phyloP scores from a whole-genome alignment of 495 filamentous ascomycete genomes.

The Darksidea phi region DNA sequence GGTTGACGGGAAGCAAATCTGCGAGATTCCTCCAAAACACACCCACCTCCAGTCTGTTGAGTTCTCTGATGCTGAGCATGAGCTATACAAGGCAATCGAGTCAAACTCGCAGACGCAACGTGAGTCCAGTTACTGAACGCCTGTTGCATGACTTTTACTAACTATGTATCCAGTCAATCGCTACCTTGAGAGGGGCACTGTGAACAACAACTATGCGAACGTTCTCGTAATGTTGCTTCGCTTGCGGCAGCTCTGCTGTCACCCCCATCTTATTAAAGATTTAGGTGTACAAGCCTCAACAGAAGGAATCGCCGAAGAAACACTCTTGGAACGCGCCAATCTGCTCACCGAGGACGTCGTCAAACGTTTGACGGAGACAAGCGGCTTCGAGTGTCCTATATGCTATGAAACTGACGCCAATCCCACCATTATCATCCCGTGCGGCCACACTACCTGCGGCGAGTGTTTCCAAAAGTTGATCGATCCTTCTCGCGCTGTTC shows the following conservation, averaged over 20 bases:
- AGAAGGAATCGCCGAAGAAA: slow-evolving; percentile 50
- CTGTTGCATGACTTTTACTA: too few species aligned
- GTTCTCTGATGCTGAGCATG: slow-evolving; percentile 72
- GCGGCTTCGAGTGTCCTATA: slow-evolving; percentile 65
- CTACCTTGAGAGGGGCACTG: slow-evolving; percentile 67
- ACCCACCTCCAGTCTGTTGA: slow-evolving; percentile 63
- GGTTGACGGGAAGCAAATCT: slow-evolving; percentile 83
- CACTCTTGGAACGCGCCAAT: slow-evolving; percentile 65
- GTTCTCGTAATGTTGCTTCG: slow-evolving; percentile 84
- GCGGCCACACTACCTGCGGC: slow-evolving; percentile 77
- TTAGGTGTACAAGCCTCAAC: slow-evolving; percentile 58
- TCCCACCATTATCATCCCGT: slow-evolving; percentile 78
- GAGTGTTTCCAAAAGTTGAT: slow-evolving; percentile 76
- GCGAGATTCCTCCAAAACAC: slow-evolving; percentile 68
- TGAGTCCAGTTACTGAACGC: too few species aligned
- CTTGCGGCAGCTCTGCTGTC: slow-evolving; percentile 88
- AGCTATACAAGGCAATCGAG: slow-evolving; percentile 73
- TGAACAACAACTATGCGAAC: slow-evolving; percentile 78
- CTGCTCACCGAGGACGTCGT: slow-evolving; percentile 62
- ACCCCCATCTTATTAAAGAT: slow-evolving; percentile 85
- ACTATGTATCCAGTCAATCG: slow-evolving; percentile 65
- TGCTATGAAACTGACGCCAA: slow-evolving; percentile 76
- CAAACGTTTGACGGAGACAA: slow-evolving; percentile 61
- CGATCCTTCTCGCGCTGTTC: slow-evolving; percentile 56
- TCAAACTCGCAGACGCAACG: slow-evolving; percentile 54